Evolutionary conservation across 257 asterid species (phyloP), one percentile per base, ranked within the genome.

Genomic region (Solanum corneliomulleri): DNA sequence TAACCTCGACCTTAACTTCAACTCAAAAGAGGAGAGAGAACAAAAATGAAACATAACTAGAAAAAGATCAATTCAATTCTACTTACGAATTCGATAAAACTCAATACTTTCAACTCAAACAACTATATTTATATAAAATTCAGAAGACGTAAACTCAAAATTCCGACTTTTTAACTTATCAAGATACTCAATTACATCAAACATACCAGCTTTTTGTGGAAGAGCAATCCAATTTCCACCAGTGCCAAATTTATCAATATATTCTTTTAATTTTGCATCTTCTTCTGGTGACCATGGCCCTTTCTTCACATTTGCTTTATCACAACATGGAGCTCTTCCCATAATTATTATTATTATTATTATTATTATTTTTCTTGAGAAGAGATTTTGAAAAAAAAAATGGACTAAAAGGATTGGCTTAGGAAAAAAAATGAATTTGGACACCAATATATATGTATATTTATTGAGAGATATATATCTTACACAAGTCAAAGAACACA

Each of bases 201-300:
- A 64, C 47, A 9, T 3, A 93, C 99, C 98, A 33, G 96, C 96
- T 92, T 92, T 96, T 2, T 91, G 97, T 23, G 99, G 99, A 23
- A 95, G 96, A 84, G 98, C 88, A 88, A 95, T 94, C 98, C 98
- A 94, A 52, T 95, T 95, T 2, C 97, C 98, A 3, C 97, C 98
- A 62, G 96, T 93, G 20, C 98, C 98, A 89, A 89, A 66, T 68
- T 92, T 95, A 7, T 93, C 90, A 64, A 95, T 94, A 92, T 94
- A 93, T 0, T 93, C 93, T 62, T 92, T 95, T 0, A 95, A 92
- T 91, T 92, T 92, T 4, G 90, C 97, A 87, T 95, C 98, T 93
- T 95, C 98, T 86, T 95, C 98, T 47, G 97, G 96, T 2, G 98
- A 94, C 98, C 98, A 95, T 78, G 98, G 94, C 45, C 98, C 98